Percentiles rank a stretch among this genome's conserved stretches.
phyloP scores from a whole-genome alignment of 2,329 filamentous ascomycete species.

The Sclerotinia spermophila region DNA sequence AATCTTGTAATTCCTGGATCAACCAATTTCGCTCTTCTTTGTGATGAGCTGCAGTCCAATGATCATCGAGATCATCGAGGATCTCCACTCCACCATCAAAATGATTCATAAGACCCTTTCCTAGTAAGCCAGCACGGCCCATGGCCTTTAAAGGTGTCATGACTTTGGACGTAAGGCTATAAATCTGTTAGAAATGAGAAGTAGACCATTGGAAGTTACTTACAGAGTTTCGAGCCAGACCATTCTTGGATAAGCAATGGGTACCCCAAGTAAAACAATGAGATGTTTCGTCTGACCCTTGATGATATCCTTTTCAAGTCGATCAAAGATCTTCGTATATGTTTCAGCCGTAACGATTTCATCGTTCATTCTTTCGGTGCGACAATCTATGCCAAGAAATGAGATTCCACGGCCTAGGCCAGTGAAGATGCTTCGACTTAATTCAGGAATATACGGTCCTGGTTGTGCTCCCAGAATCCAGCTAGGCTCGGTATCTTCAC shows the following conservation, averaged over 20 bases:
- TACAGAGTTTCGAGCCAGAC: slow-evolving; percentile 70
- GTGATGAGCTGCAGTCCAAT: slow-evolving; percentile 95
- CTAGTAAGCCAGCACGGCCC: slow-evolving; percentile 75
- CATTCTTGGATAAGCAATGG: slow-evolving; percentile 74
- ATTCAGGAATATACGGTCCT: slow-evolving; percentile 86
- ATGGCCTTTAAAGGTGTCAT: slow-evolving; percentile 90
- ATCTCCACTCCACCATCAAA: slow-evolving; percentile 92
- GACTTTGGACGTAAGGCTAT: slow-evolving; percentile 72
- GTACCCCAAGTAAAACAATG: slow-evolving; percentile 80
- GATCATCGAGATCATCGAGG: slow-evolving; percentile 87
- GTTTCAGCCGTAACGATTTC: slow-evolving; percentile 77
- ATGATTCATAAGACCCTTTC: slow-evolving; percentile 73
- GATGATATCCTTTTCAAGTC: slow-evolving; percentile 76
- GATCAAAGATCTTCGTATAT: slow-evolving; percentile 82
- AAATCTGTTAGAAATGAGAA: slow-evolving; percentile 36
- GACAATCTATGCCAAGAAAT: slow-evolving; percentile 83
- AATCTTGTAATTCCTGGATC: slow-evolving; percentile 85
- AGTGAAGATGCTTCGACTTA: slow-evolving; percentile 82
- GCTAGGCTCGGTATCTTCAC: slow-evolving; percentile 78
- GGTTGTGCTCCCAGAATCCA: slow-evolving; percentile 79
- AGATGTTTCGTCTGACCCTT: slow-evolving; percentile 86
- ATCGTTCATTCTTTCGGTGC: slow-evolving; percentile 82
- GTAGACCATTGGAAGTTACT: slow-evolving; percentile 36
- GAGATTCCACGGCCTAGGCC: slow-evolving; percentile 73
- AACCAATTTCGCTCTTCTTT: slow-evolving; percentile 85